Evolutionary conservation across 768 basidiomycete species (phyloP).

Genomic region (Boletus reticuloceps): DNA sequence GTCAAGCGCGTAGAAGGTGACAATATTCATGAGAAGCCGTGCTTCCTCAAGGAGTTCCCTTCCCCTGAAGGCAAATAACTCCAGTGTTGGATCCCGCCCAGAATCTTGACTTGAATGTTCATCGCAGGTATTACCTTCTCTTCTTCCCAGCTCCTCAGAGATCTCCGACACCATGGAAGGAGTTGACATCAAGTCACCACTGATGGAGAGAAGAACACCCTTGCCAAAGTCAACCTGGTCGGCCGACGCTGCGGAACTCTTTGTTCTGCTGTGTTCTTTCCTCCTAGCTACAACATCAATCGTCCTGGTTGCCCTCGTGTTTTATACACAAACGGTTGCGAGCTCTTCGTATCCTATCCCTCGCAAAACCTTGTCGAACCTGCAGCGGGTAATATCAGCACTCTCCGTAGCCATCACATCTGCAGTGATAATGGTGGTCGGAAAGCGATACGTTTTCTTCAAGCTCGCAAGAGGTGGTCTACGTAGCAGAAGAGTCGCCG

Average conservation of each 20-base stretch:
- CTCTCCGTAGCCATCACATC: conserved; percentile 13
- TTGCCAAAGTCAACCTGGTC: not conserved
- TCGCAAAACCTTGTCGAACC: not conserved
- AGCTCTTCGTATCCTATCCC: not conserved
- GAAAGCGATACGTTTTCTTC: conserved; percentile 18
- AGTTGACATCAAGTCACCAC: not conserved
- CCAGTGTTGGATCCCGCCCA: not conserved
- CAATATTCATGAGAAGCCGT: not conserved
- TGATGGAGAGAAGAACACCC: not conserved
- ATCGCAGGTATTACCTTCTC: not conserved
- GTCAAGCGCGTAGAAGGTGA: not conserved
- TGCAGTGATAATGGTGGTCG: conserved; percentile 10
- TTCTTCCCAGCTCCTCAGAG: not conserved
- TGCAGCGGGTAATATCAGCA: conserved; percentile 10
- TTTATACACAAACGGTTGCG: not conserved
- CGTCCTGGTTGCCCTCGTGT: conserved; percentile 3
- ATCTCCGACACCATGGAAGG: not conserved
- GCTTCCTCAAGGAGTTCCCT: not conserved
- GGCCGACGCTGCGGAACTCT: conserved; percentile 4
- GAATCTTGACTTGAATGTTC: not conserved
- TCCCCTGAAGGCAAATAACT: not conserved
- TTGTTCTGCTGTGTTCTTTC: conserved; percentile 6
- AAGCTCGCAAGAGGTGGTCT: conserved; percentile 10
- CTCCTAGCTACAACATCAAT: conserved; percentile 1
- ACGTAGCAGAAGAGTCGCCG: conserved; percentile 6